Evolutionary conservation across 1,139 yeast genomes (phyloP), one percentile per base, ranked within the genome.

Genomic region (Debaryomyces singareniensis): DNA sequence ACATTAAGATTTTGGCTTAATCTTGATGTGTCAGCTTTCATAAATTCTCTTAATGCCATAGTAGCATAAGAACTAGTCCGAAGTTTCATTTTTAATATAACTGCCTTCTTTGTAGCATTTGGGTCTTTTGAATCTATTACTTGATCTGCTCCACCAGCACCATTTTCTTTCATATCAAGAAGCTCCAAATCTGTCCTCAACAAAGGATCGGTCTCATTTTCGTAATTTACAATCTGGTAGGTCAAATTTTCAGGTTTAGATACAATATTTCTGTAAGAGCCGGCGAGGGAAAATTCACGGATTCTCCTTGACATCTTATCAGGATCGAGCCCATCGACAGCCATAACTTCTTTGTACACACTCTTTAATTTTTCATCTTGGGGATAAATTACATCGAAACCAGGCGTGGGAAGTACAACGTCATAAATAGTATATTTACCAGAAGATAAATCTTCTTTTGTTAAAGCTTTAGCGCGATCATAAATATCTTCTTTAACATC

Each of bases 51-150:
- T 33, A 93, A 61, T 0, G 96, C 95, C 98, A 93, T 93, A 0
- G 99, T 93, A 2, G 99, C 99, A 55, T 93, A 93, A 4, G 94
- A 80, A 28, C 96, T 82, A 5, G 84, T 78, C 2, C 87, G 93
- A 35, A 93, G 66, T 50, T 79, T 83, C 69, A 93, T 68, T 43
- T 71, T 78, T 37, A 93, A 56, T 7, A 89, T 68, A 7, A 89
- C 78, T 0, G 96, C 96, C 2, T 68, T 62, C 37, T 73, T 78
- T 4, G 57, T 55, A 16, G 78, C 82, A 9, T 47, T 55, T 5
- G 47, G 20, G 2, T 37, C 54, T 7, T 50, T 45, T 9, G 68
- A 71, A 20, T 60, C 64, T 20, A 57, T 46, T 13, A 50, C 60
- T 50, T 47, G 64, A 44, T 41, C 51, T 28, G 48, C 51, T 40